Percentiles rank a stretch among this genome's conserved stretches.
These are phyloP conservation scores for Coleophoma crateriformis DNA, from an alignment of 2,329 filamentous ascomycete species.

Conservation along the genomic window DNA sequence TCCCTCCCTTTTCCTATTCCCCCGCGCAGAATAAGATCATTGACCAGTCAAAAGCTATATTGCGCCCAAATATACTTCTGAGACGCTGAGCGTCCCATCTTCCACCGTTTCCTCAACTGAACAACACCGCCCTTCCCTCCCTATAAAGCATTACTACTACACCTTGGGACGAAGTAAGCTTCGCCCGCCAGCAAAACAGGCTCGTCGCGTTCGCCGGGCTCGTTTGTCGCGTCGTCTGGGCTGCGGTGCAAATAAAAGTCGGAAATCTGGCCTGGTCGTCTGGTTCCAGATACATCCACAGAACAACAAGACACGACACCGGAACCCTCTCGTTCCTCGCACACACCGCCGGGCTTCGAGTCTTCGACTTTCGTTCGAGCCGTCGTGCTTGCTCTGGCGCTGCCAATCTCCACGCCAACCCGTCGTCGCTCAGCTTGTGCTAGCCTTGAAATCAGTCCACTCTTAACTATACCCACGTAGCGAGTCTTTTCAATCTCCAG, in stretches of 20 bases:
- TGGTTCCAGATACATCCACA: neutral
- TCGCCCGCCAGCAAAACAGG: neutral
- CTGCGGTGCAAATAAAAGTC: neutral
- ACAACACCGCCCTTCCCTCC: neutral
- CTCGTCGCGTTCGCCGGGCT: neutral
- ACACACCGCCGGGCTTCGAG: neutral
- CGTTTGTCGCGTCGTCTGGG: neutral
- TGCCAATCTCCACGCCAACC: neutral
- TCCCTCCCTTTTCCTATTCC: too few species aligned
- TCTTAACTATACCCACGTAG: neutral
- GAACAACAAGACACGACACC: neutral
- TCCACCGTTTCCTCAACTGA: neutral
- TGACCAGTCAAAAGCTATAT: slow-evolving; percentile 1
- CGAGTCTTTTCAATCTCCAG: neutral
- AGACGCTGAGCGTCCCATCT: slow-evolving; percentile 16
- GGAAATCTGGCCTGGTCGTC: slow-evolving; percentile 1
- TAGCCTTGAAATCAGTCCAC: neutral
- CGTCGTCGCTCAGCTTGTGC: neutral
- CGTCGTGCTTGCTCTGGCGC: neutral
- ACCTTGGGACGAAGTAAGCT: neutral
- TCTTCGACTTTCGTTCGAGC: too few species aligned
- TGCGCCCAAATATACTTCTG: slow-evolving; percentile 11
- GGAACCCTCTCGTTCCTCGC: neutral
- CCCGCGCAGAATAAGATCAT: too few species aligned
- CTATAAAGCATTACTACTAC: neutral